A percentile compares a stretch with the other conserved stretches of the same genome.
Conservation (phyloP, 139 green algal genomes). For the Chlamydomonas incerta region DNA sequence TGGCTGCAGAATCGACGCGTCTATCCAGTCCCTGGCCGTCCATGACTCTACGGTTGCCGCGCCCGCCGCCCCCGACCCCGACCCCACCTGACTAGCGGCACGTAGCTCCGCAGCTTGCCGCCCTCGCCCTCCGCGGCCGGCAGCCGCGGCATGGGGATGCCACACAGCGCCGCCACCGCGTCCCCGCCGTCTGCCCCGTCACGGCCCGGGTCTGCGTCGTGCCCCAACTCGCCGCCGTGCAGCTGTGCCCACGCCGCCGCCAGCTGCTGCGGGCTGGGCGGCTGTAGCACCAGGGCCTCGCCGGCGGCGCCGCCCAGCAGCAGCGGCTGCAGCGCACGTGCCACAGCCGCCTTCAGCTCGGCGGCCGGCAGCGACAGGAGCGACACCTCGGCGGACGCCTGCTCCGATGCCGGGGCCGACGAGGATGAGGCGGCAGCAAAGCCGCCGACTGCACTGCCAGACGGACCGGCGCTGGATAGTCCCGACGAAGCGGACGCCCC, state of each 20-base stretch:
- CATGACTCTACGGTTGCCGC: not conserved
- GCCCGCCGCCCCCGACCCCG: not conserved
- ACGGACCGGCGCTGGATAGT: not conserved
- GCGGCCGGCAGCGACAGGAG: not conserved
- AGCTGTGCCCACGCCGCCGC: constrained; percentile 26
- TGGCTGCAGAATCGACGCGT: not conserved
- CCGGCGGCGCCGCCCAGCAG: not conserved
- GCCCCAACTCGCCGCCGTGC: not conserved
- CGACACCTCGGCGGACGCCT: not conserved
- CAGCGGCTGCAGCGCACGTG: constrained; percentile 28
- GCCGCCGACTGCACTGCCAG: too few relatives aligned
- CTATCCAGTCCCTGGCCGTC: not conserved
- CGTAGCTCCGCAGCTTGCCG: not conserved
- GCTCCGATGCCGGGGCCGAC: not conserved
- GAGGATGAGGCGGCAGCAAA: too few relatives aligned
- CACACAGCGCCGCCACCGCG: not conserved
- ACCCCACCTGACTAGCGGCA: not conserved
- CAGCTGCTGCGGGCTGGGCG: not conserved
- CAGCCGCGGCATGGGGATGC: constrained; percentile 3
- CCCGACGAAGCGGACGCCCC: not conserved
- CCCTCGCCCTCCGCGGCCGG: not conserved
- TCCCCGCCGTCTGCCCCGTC: not conserved
- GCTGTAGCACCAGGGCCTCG: not conserved
- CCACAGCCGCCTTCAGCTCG: constrained; percentile 3
- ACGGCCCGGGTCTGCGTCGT: not conserved